Percentiles rank a stretch among this genome's conserved stretches.
Evolutionary conservation across 148 eudicot genomes (phyloP).

Genomic region (Hydrangea macrophylla): DNA sequence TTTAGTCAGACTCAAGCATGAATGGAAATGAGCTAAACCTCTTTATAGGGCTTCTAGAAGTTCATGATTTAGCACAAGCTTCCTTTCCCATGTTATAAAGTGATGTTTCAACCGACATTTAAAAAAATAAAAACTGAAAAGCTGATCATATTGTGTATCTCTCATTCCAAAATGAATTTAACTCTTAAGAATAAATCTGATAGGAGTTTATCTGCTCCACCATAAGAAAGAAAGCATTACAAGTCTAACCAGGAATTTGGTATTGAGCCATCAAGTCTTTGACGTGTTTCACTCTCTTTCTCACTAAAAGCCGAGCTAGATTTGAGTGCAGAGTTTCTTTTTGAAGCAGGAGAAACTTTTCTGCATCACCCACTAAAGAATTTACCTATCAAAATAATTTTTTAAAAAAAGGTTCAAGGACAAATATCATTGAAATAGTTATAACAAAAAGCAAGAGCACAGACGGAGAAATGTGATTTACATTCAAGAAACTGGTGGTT

Average conservation of each 20-base stretch:
- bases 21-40: background rate
- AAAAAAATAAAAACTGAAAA: background rate
- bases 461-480: background rate
- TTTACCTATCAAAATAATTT: too few species aligned
- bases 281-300: slow-evolving; percentile 56
- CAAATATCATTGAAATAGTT: slow-evolving; percentile 1
- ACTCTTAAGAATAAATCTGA: too few species aligned
- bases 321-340: slow-evolving; percentile 65
- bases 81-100: background rate
- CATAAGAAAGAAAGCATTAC: background rate
- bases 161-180: too few species aligned
- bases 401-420: slow-evolving; percentile 13
- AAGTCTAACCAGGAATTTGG: slow-evolving; percentile 50
- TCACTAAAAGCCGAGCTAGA: slow-evolving; percentile 63
- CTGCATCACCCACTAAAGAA: slow-evolving; percentile 69
- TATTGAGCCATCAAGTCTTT: slow-evolving; percentile 55
- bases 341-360: slow-evolving; percentile 65
- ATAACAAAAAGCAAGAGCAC: background rate
- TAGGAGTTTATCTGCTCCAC: background rate
- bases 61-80: background rate
- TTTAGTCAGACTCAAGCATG: background rate
- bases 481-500: background rate
- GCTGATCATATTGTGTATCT: background rate
- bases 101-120: too few species aligned
- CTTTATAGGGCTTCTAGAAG: background rate